A percentile compares a stretch with the other conserved stretches of the same genome.
Evolutionary conservation across 768 basidiomycete species (phyloP).

Genomic region (Russula ochroleuca): DNA sequence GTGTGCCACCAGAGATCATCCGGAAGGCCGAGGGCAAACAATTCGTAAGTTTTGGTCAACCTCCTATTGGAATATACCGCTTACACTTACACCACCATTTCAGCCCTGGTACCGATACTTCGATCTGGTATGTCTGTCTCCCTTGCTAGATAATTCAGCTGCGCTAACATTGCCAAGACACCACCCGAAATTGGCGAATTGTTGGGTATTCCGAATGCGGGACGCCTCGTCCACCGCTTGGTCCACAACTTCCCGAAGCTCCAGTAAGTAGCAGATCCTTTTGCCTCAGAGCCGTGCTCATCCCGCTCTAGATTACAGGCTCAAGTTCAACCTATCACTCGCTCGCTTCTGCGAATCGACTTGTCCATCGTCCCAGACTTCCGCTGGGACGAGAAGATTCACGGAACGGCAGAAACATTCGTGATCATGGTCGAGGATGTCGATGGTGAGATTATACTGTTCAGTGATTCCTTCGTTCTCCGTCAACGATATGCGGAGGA

Average conservation of each 20-base stretch:
- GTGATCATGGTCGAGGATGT: constrained; percentile 94
- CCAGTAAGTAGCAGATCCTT: constrained; percentile 47
- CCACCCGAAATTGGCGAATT: constrained; percentile 94
- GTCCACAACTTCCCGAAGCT: constrained; percentile 97
- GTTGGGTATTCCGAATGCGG: constrained; percentile 90
- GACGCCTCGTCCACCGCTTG: constrained; percentile 83
- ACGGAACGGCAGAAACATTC: constrained; percentile 86
- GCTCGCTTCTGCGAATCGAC: constrained; percentile 87
- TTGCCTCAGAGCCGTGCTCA: neutral
- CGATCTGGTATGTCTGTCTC: constrained; percentile 53
- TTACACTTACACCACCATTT: constrained; percentile 6
- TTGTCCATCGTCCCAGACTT: constrained; percentile 96
- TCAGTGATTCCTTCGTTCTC: constrained; percentile 90
- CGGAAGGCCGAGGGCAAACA: constrained; percentile 95
- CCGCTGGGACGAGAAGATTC: constrained; percentile 94
- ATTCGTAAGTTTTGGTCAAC: constrained; percentile 59
- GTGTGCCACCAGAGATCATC: constrained; percentile 79
- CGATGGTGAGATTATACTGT: constrained; percentile 93
- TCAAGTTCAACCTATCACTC: constrained; percentile 94
- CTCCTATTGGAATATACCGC: neutral
- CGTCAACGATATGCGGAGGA: constrained; percentile 89
- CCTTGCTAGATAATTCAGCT: neutral
- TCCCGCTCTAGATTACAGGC: constrained; percentile 65
- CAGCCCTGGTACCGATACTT: constrained; percentile 97
- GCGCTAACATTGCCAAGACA: constrained; percentile 36